These are phyloP conservation scores for Pisolithus tinctorius DNA, from an alignment of 768 basidiomycete genomes.

Conservation along the genomic window DNA sequence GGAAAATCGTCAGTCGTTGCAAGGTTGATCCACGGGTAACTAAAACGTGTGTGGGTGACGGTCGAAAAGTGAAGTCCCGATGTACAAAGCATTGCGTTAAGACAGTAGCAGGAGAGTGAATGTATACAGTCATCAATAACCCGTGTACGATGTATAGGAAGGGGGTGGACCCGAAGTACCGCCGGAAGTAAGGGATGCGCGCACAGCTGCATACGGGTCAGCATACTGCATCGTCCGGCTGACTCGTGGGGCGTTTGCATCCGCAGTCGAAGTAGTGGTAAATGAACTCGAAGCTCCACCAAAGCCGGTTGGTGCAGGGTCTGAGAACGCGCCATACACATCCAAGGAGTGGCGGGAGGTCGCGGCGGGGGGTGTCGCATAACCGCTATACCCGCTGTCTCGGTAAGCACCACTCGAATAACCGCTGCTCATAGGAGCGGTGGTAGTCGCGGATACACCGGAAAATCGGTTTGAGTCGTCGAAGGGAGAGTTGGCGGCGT, in stretches of 20 bases:
- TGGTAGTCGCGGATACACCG: constrained; percentile 21
- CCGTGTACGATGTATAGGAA: constrained; percentile 49
- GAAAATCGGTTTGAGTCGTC: constrained; percentile 48
- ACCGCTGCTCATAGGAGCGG: constrained; percentile 19
- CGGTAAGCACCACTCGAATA: constrained; percentile 17
- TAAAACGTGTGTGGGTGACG: not conserved
- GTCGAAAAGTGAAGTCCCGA: not conserved
- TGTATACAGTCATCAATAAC: constrained; percentile 35
- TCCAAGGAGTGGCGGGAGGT: constrained; percentile 68
- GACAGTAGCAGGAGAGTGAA: not conserved
- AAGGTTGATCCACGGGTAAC: too few relatives aligned
- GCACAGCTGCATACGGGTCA: constrained; percentile 79
- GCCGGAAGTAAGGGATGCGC: constrained; percentile 43
- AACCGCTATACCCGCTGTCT: constrained; percentile 17
- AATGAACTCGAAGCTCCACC: constrained; percentile 33
- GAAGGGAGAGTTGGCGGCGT: constrained; percentile 35
- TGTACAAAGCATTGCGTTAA: not conserved
- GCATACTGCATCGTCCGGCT: constrained; percentile 94
- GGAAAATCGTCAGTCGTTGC: too few relatives aligned
- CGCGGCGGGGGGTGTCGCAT: constrained; percentile 26
- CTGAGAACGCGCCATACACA: constrained; percentile 85
- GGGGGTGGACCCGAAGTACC: constrained; percentile 33
- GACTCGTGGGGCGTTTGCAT: constrained; percentile 40
- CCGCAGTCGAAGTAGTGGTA: constrained; percentile 27
- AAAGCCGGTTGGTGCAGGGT: constrained; percentile 77